phyloP scores from a whole-genome alignment of 768 basidiomycete genomes.

The Pleurotus eryngii region DNA sequence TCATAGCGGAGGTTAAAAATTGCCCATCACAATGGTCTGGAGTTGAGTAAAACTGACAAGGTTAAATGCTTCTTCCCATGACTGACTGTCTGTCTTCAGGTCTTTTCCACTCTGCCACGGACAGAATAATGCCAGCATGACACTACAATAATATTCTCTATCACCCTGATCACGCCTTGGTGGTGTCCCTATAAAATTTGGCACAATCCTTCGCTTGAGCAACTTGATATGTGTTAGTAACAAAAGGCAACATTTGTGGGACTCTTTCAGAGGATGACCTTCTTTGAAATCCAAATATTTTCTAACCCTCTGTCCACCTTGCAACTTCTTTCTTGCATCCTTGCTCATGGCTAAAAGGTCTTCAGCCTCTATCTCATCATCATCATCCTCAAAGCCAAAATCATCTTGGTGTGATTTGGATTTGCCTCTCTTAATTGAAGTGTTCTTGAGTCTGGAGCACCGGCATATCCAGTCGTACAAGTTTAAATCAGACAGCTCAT shows the following conservation, averaged over 20 bases:
- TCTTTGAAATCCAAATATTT: neutral
- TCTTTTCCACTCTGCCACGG: slow-evolving; percentile 28
- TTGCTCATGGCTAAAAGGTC: neutral
- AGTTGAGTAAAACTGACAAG: slow-evolving; percentile 6
- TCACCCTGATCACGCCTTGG: slow-evolving; percentile 27
- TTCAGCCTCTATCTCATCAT: neutral
- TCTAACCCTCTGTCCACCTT: neutral
- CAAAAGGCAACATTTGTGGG: neutral
- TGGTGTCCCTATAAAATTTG: slow-evolving; percentile 25
- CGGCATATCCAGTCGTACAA: slow-evolving; percentile 16
- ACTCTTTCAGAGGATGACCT: neutral
- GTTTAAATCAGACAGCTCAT: slow-evolving; percentile 7
- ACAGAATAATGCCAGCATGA: slow-evolving; percentile 31
- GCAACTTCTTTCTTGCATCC: neutral
- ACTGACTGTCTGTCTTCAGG: slow-evolving; percentile 17
- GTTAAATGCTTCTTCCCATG: slow-evolving; percentile 22
- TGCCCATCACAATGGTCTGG: slow-evolving; percentile 14
- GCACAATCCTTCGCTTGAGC: neutral
- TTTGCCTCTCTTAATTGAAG: neutral
- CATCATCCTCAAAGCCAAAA: neutral
- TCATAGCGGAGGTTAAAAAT: slow-evolving; percentile 23
- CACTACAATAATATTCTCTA: slow-evolving; percentile 25
- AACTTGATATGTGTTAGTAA: neutral
- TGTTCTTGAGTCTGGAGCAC: slow-evolving; percentile 1
- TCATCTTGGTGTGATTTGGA: neutral